Percentiles rank a stretch among this genome's conserved stretches.
Conservation (phyloP, 2,329 filamentous ascomycete species). For the Plenodomus biglobosus region DNA sequence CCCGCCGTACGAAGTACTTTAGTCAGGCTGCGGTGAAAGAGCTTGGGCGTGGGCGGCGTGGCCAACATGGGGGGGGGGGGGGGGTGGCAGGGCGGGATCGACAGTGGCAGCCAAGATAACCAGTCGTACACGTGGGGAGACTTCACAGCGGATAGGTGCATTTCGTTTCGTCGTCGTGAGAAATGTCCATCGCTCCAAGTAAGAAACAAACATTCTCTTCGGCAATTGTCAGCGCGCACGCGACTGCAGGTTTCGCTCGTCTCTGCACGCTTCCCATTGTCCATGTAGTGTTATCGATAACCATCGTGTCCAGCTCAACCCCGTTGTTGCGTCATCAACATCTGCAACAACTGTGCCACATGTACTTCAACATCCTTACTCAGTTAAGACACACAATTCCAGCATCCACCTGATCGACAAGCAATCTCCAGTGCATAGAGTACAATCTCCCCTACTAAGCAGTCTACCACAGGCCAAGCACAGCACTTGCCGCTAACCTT, state of each 20-base stretch:
- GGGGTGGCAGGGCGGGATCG: background rate
- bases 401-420: too few species aligned
- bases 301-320: background rate
- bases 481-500: too few species aligned
- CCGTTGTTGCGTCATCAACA: background rate
- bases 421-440: too few species aligned
- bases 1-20: background rate
- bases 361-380: too few species aligned
- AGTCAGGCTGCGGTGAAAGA: background rate
- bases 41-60: background rate
- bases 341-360: background rate
- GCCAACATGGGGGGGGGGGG: background rate
- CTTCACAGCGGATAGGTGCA: constrained; percentile 7
- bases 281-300: background rate
- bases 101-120: constrained; percentile 5
- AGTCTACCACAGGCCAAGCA: too few species aligned
- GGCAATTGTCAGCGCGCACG: too few species aligned
- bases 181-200: background rate
- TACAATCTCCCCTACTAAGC: too few species aligned
- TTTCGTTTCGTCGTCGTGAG: background rate
- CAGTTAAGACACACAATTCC: too few species aligned
- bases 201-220: too few species aligned
- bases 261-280: too few species aligned
- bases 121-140: constrained; percentile 17
- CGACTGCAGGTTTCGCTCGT: too few species aligned